Base-by-base conservation (phyloP, 495 filamentous ascomycete species). In the Tuber calosporum region DNA sequence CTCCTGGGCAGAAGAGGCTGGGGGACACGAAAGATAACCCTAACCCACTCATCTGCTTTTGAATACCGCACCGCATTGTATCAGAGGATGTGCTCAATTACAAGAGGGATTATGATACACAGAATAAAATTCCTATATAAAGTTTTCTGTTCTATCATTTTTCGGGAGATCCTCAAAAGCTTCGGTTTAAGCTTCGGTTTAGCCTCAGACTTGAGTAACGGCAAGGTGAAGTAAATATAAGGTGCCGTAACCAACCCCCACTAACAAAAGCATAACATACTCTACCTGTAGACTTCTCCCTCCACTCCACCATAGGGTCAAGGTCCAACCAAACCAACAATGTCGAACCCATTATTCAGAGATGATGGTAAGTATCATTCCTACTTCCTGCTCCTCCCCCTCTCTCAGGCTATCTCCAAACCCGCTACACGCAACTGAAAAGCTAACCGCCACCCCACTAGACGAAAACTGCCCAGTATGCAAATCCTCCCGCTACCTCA, bases 401-500 rank as follows among this genome's bases (percentile, higher is more conserved):
- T 26, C 45, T 7, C 41, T 6, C 69, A 58, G 58, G 26, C 34
- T 13, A 58, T 58, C 26, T 17, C 53, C 3, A 62, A 13, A 62
- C 19, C 30, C 53, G 2, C 53, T 48, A 5, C 30, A 36, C 22
- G 13, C 34, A 11, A 26, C 69, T 19, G 37, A 42, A 36, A 22
- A 38, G 70, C 77, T 71, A 70, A 79, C 76, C 70, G 66, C n/a
- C 79, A 30, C 69, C 77, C 73, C 78, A 41, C 75, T 82, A 69
- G 84, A 87, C 74, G 93, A 97, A 83, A 91, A 93, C 81, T 99
- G 95, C 84, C 96, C 94, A 66, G 91, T 97, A 79, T 99, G 95
- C 90, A 97, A 96, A 83, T 93, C 92, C 71, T 91, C 91, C 72
- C 91, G 92, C 72, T 98, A 98, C 85, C 89, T 98, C 81, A 98